Evolutionary conservation across 2,329 filamentous ascomycete genomes (phyloP).

Genomic region (Helicocarpus griseus): DNA sequence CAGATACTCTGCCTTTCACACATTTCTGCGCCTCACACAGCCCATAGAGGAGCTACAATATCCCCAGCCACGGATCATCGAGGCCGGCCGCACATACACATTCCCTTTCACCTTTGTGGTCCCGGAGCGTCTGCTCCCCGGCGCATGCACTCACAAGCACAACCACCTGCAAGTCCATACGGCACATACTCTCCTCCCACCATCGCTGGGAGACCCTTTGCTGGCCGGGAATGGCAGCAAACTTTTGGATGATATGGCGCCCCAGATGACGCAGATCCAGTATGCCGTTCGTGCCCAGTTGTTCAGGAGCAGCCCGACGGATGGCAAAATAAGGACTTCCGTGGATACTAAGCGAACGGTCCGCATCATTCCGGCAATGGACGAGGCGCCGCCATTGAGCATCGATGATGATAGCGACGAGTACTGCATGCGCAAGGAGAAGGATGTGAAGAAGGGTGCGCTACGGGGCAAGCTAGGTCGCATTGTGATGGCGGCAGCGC

Average conservation of each 20-base stretch:
- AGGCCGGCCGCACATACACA: constrained; percentile 45
- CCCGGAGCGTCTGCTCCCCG: constrained; percentile 50
- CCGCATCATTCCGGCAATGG: constrained; percentile 48
- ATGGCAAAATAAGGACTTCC: constrained; percentile 34
- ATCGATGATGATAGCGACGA: constrained; percentile 37
- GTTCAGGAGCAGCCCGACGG: constrained; percentile 26
- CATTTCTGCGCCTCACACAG: constrained; percentile 53
- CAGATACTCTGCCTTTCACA: constrained; percentile 47
- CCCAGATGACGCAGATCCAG: constrained; percentile 51
- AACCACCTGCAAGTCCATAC: constrained; percentile 43
- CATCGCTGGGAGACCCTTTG: constrained; percentile 51
- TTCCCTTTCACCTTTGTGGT: constrained; percentile 58
- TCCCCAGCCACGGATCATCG: constrained; percentile 45
- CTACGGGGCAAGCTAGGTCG: constrained; percentile 49
- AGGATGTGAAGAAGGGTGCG: constrained; percentile 49
- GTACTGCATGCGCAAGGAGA: constrained; percentile 49
- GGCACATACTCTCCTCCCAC: constrained; percentile 50
- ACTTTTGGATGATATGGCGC: constrained; percentile 51
- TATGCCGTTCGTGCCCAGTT: constrained; percentile 47
- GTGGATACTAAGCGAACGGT: constrained; percentile 45
- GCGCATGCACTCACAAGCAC: constrained; percentile 47
- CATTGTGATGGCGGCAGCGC: constrained; percentile 46
- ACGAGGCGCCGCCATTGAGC: constrained; percentile 51
- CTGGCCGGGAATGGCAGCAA: constrained; percentile 40
- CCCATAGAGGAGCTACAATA: constrained; percentile 46